phyloP scores from a whole-genome alignment of 2,329 filamentous ascomycete genomes.

The Aschersonia sp. region DNA sequence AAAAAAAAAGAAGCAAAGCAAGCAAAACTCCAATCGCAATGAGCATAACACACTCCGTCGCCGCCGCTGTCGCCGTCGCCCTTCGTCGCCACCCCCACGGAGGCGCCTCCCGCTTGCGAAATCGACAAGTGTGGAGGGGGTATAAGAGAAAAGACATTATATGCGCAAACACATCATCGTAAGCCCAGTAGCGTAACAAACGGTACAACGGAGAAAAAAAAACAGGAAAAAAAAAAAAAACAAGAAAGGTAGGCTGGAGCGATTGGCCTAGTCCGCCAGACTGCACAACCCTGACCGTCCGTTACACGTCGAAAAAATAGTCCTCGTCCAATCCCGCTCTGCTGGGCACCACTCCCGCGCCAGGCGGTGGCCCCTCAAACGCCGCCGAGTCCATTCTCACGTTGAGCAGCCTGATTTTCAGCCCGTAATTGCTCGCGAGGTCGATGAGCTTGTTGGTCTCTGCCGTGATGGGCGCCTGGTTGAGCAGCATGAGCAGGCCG shows the following conservation, averaged over 20 bases:
- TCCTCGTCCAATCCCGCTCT: slow-evolving; percentile 80
- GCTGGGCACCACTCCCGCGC: slow-evolving; percentile 62
- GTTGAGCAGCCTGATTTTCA: slow-evolving; percentile 87
- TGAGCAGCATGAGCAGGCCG: slow-evolving; percentile 83
- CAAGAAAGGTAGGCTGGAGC: not conserved
- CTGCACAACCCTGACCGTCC: not conserved
- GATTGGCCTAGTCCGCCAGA: no score
- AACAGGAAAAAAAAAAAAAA: not conserved
- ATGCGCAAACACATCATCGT: not conserved
- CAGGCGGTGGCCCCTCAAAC: slow-evolving; percentile 51
- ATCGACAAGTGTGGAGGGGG: not conserved
- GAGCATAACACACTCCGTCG: not conserved
- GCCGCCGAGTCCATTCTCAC: slow-evolving; percentile 66
- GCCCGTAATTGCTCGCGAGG: slow-evolving; percentile 74
- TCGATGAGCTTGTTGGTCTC: slow-evolving; percentile 85
- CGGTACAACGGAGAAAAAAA: not conserved
- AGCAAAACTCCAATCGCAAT: not conserved
- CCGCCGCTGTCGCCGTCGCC: no score
- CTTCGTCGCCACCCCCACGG: no score
- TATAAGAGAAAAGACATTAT: not conserved
- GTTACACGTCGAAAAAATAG: slow-evolving; percentile 72
- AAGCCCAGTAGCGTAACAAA: not conserved
- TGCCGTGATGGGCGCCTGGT: slow-evolving; percentile 91
- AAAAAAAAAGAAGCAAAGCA: not conserved
- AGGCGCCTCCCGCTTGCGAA: not conserved